These are phyloP conservation scores for Hemerocallis citrina DNA, from an alignment of 106 monocot genomes.

Conservation along the genomic window DNA sequence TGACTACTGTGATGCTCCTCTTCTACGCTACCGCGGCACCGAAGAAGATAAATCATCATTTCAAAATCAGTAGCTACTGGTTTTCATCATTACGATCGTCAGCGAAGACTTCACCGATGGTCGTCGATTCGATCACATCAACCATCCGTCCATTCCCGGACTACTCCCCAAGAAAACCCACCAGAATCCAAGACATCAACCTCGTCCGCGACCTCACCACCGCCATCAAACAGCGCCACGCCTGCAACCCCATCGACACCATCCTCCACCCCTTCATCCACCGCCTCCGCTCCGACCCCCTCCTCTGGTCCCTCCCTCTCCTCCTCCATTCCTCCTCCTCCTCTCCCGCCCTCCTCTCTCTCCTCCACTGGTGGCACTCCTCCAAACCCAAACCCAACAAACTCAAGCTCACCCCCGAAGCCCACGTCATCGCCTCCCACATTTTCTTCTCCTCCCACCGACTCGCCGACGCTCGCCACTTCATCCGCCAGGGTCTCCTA, in stretches of 20 bases:
- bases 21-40: too few species aligned
- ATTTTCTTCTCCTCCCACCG: conserved; percentile 16
- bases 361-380: conserved; percentile 44
- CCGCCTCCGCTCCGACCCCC: conserved; percentile 45
- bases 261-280: conserved; percentile 35
- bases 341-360: conserved; percentile 36
- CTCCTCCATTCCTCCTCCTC: too few species aligned
- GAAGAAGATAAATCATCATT: too few species aligned
- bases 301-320: conserved; percentile 47
- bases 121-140: too few species aligned
- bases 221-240: conserved; percentile 51
- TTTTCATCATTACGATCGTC: too few species aligned
- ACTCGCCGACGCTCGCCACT: conserved; percentile 13
- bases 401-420: conserved; percentile 23
- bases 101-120: too few species aligned
- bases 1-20: too few species aligned
- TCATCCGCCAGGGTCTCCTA: conserved; percentile 38
- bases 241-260: conserved; percentile 31
- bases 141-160: too few species aligned
- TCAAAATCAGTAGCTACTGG: too few species aligned
- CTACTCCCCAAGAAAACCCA: conserved; percentile 91
- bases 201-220: conserved; percentile 45
- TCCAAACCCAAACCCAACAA: neutral
- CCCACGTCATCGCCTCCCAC: conserved; percentile 46
- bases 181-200: conserved; percentile 43